These are phyloP conservation scores for Nicotiana attenuata DNA, from an alignment of 257 asterid species.

Conservation along the genomic window DNA sequence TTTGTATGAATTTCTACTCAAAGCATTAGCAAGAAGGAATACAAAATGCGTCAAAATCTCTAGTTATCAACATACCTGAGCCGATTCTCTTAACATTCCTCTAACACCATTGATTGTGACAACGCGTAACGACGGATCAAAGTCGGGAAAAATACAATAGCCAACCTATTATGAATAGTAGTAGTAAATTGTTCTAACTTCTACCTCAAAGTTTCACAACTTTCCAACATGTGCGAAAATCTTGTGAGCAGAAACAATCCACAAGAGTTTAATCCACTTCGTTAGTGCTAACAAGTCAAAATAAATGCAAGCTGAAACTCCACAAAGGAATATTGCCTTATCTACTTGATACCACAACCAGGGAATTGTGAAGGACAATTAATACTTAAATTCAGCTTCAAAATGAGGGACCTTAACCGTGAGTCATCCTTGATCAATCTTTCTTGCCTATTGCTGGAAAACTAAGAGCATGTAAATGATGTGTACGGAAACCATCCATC, in stretches of 20 bases:
- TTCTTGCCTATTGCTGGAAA: not conserved
- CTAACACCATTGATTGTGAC: too few species aligned
- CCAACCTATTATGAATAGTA: too few species aligned
- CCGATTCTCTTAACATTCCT: too few species aligned
- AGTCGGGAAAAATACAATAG: too few species aligned
- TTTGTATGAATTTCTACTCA: too few species aligned
- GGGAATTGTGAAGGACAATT: not conserved
- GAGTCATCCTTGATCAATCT: not conserved
- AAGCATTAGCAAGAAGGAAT: too few species aligned
- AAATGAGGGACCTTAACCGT: not conserved
- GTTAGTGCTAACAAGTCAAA: not conserved
- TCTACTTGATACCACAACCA: not conserved
- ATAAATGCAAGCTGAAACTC: not conserved
- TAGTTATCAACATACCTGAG: too few species aligned
- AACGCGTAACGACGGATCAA: too few species aligned
- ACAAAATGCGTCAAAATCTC: too few species aligned
- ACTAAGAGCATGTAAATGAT: not conserved
- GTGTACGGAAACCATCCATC: not conserved
- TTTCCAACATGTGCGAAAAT: not conserved
- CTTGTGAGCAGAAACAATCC: not conserved
- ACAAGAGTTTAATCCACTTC: not conserved
- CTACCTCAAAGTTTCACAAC: not conserved
- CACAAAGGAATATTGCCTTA: not conserved
- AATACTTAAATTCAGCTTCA: not conserved
- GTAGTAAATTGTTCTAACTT: slow-evolving; percentile 1